Conservation (phyloP, 352 stramenopile species). For the Phytophthora boehmeriae region DNA sequence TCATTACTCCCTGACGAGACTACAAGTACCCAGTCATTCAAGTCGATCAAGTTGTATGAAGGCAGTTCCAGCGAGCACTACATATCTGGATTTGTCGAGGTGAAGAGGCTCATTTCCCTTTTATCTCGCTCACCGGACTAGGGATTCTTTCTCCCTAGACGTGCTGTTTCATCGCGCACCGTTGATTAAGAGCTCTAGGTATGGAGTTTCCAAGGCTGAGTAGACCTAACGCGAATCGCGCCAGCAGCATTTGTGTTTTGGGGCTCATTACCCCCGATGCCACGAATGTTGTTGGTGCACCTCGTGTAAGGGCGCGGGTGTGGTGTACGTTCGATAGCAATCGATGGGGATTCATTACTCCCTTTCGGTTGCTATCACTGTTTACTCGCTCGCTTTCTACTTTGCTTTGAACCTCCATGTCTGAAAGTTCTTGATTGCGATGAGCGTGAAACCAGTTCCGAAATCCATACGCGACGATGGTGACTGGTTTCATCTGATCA, state of each 20-base stretch:
- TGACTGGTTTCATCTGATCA: too few species aligned
- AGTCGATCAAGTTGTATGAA: neutral
- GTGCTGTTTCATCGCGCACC: conserved; percentile 1
- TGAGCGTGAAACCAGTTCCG: conserved; percentile 1
- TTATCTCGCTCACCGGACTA: neutral
- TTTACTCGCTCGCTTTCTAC: conserved; percentile 11
- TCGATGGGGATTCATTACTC: conserved; percentile 40
- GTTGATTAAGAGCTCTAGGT: conserved; percentile 9
- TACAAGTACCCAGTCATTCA: conserved; percentile 1
- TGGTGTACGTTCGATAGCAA: conserved; percentile 6
- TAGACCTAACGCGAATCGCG: conserved; percentile 10
- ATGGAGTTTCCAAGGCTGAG: conserved; percentile 13
- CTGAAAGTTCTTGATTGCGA: conserved; percentile 4
- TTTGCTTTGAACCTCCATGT: conserved; percentile 12
- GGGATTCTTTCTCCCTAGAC: conserved; percentile 39
- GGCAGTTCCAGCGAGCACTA: neutral
- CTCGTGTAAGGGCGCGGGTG: conserved; percentile 19
- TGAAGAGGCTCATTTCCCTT: conserved; percentile 33
- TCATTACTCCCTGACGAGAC: conserved; percentile 1
- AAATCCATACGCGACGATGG: neutral
- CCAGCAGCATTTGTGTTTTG: conserved; percentile 29
- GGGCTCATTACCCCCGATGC: conserved; percentile 43
- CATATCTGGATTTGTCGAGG: neutral
- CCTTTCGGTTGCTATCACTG: conserved; percentile 15
- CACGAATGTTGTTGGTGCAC: conserved; percentile 19